Base-by-base conservation (phyloP, 495 filamentous ascomycete genomes). In the Pseudotulostoma volvatum region DNA sequence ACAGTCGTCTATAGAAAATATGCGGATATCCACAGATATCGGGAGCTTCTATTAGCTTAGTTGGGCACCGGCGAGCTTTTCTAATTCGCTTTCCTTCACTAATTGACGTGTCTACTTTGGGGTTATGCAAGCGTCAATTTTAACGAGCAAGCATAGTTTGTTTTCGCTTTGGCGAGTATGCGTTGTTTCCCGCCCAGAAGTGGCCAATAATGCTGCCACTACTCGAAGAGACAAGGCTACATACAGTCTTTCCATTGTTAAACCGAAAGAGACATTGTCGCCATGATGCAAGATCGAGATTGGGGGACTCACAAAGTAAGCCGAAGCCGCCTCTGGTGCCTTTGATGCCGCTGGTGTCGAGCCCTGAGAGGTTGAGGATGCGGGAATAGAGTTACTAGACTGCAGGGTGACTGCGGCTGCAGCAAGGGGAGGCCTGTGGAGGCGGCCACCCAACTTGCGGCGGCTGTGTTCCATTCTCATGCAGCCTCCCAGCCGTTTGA, bases 121-220 rank as follows among this genome's bases (percentile, higher is more conserved):
- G 5, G 5, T 28, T 28, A 11, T 11, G 11, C 23, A 28, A 28
- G 11, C 23, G 23, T 5, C 23, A 28, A 11, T 5, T 28, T 28
- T 28, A 28, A 28, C 11, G 23, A n/a, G 23, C 11, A 28, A 5
- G 23, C 11, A 11, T 5, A 5, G 23, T 28, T 28, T 28, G 23
- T 28, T 5, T 28, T 5, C 23, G 23, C 23, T 28, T 28, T 11
- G 5, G 23, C 11, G 23, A 5, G 23, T 28, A 28, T 11, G 23
- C 23, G 23, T 37, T 71, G 66, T 34, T 67, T 64, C 2, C 67
- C 69, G 37, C 69, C 66, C 18, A 71, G 62, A 35, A 67, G 69
- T 2, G 66, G 67, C 66, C 66, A 71, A 43, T 71, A 71, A 28
- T 28, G 11, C 23, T 28, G 23, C 23, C 23, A 28, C 11, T 28